phyloP scores from a whole-genome alignment of 176 grass and related monocot species.

The Secale cereale region DNA sequence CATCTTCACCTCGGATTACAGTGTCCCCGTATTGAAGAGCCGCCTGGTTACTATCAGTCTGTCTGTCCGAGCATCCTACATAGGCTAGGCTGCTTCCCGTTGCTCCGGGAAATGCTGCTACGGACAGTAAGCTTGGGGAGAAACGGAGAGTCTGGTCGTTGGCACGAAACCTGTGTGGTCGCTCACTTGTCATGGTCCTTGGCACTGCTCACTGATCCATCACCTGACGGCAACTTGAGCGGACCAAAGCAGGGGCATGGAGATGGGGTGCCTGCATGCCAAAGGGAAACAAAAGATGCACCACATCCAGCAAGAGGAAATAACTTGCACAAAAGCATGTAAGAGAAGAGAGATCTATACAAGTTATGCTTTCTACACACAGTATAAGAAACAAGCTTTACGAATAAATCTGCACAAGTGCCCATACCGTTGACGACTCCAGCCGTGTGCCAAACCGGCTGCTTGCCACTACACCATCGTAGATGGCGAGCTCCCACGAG shows the following conservation, averaged over 20 bases:
- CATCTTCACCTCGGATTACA: not conserved
- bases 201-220: constrained; percentile 7
- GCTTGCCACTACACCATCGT: too few species aligned
- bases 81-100: not conserved
- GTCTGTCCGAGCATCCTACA: too few species aligned
- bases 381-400: not conserved
- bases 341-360: not conserved
- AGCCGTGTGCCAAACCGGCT: not conserved
- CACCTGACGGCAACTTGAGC: constrained; percentile 24
- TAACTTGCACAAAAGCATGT: not conserved
- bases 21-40: not conserved
- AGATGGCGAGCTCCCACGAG: not conserved
- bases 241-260: not conserved
- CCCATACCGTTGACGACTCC: not conserved
- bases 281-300: not conserved
- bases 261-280: not conserved
- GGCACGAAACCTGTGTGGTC: not conserved
- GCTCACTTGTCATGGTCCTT: constrained; percentile 23
- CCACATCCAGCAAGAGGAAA: not conserved
- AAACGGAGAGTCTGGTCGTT: not conserved
- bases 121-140: not conserved
- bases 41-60: not conserved
- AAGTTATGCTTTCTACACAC: not conserved
- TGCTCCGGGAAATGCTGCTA: not conserved
- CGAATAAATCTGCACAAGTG: not conserved